Percentiles rank a stretch among this genome's conserved stretches.
These are phyloP conservation scores for Lasiosphaeris hirsuta DNA, from an alignment of 495 filamentous ascomycete species.

Conservation along the genomic window DNA sequence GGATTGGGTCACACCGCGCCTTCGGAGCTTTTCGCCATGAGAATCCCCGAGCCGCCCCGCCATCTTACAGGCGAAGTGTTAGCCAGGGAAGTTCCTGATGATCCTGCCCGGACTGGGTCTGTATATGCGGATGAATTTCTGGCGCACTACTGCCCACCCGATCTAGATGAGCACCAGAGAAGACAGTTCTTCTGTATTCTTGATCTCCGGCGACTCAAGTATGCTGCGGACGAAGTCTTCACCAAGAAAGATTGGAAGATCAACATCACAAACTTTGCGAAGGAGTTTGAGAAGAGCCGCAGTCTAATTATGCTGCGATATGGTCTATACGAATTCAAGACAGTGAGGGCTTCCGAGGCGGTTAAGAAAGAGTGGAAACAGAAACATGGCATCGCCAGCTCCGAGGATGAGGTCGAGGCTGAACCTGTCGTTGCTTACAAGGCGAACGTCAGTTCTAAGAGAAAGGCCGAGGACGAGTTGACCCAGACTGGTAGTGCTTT, in stretches of 20 bases:
- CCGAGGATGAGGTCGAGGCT: constrained; percentile 29
- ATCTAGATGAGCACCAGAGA: constrained; percentile 46
- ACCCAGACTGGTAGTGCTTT: constrained; percentile 31
- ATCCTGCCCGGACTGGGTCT: constrained; percentile 36
- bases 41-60: constrained; percentile 43
- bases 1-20: constrained; percentile 36
- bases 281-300: constrained; percentile 53
- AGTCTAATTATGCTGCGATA: constrained; percentile 52
- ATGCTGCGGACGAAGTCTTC: constrained; percentile 50
- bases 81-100: constrained; percentile 43
- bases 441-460: constrained; percentile 32
- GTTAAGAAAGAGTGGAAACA: constrained; percentile 48
- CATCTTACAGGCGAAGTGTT: constrained; percentile 46
- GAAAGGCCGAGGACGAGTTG: constrained; percentile 46
- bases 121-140: constrained; percentile 51
- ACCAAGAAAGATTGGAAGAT: constrained; percentile 52
- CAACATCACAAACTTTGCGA: constrained; percentile 50
- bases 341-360: constrained; percentile 44
- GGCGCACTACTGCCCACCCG: constrained; percentile 44
- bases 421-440: constrained; percentile 10
- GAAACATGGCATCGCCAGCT: constrained; percentile 41
- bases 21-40: constrained; percentile 45
- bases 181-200: constrained; percentile 53
- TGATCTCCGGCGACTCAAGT: constrained; percentile 50
- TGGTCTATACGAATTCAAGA: constrained; percentile 52